Conservation (phyloP, 2,329 filamentous ascomycete genomes). For the Cercospora canescens region DNA sequence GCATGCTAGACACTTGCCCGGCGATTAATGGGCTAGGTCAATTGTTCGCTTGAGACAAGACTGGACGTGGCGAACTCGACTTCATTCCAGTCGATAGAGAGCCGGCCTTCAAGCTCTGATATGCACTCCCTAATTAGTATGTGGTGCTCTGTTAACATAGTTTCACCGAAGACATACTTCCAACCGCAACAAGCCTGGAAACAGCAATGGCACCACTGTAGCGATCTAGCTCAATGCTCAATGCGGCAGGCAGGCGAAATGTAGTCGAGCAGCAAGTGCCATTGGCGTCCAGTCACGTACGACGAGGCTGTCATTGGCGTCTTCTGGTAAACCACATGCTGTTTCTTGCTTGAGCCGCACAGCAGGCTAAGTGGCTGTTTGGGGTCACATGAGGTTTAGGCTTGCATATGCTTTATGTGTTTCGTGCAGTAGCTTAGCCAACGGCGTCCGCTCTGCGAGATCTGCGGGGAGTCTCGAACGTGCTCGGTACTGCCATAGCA, state of each 20-base stretch:
- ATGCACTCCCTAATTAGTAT: no score
- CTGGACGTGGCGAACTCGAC: no score
- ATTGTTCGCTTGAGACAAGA: background rate
- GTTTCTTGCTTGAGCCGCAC: background rate
- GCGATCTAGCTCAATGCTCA: background rate
- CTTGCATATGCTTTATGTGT: conserved; percentile 5
- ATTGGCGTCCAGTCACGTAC: background rate
- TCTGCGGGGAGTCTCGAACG: background rate
- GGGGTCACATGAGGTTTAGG: background rate
- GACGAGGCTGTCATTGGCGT: background rate
- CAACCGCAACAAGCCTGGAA: no score
- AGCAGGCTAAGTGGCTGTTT: background rate
- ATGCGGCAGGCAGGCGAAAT: background rate
- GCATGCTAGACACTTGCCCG: background rate
- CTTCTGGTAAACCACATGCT: background rate
- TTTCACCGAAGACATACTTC: no score
- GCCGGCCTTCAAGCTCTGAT: no score
- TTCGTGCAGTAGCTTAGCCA: conserved; percentile 4
- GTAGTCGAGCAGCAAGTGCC: background rate
- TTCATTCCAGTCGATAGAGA: no score
- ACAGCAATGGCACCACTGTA: no score
- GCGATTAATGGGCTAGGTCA: background rate
- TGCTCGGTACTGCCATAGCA: no score
- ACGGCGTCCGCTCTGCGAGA: background rate
- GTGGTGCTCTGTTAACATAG: no score